phyloP scores from a whole-genome alignment of 1,284 basidiomycete genomes.

The Boletus hoseneyae region DNA sequence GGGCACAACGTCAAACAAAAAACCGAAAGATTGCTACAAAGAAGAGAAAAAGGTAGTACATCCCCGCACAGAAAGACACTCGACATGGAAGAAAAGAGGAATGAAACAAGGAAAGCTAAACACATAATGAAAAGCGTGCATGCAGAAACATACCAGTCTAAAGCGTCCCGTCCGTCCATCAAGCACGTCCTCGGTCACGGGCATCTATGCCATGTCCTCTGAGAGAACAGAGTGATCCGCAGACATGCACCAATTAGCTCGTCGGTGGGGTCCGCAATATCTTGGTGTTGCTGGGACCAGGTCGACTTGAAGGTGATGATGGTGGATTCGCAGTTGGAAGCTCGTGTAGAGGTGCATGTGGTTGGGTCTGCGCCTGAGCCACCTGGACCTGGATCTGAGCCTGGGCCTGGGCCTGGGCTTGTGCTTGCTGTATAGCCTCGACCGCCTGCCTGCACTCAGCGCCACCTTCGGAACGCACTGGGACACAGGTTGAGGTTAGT shows the following conservation, averaged over 20 bases:
- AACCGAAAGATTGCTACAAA: conserved; percentile 3
- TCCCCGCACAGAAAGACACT: conserved; percentile 1
- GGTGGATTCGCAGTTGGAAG: conserved; percentile 20
- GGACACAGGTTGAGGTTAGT: conserved; percentile 24
- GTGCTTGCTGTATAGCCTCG: conserved; percentile 35
- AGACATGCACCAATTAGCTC: conserved; percentile 12
- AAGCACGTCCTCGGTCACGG: conserved; percentile 8
- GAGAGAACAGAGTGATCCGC: conserved; percentile 1
- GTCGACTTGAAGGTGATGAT: conserved; percentile 18
- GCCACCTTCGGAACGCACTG: conserved; percentile 80
- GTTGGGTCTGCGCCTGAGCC: conserved; percentile 18
- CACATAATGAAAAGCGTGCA: conserved; percentile 7
- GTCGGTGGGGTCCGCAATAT: conserved; percentile 18
- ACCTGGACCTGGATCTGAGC: conserved; percentile 23
- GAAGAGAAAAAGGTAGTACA: conserved; percentile 14
- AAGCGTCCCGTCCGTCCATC: conserved; percentile 25
- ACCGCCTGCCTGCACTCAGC: conserved; percentile 61
- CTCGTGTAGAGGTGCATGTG: conserved; percentile 23
- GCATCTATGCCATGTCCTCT: conserved; percentile 20
- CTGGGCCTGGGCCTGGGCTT: conserved; percentile 26
- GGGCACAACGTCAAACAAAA: conserved; percentile 9
- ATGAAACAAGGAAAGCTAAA: background rate
- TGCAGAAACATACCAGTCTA: conserved; percentile 16
- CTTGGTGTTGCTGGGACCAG: conserved; percentile 23
- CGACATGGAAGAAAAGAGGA: background rate